Conservation (phyloP, 768 basidiomycete genomes). For the Phylloporus scabripes region DNA sequence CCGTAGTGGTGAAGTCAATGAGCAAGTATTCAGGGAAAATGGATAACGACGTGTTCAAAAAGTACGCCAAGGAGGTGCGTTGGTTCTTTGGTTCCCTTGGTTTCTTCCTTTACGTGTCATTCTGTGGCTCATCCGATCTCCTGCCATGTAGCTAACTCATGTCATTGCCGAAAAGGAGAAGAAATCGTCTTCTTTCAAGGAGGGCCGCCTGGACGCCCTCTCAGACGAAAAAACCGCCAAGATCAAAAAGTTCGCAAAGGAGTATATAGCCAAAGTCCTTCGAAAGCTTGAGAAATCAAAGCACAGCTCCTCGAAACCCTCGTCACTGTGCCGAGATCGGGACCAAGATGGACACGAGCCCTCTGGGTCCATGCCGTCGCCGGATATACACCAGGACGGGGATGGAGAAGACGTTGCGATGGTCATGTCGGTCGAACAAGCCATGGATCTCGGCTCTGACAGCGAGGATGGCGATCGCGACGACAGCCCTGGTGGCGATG, state of each 20-base stretch:
- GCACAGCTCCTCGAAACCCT: conserved; percentile 13
- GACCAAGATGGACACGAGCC: conserved; percentile 2
- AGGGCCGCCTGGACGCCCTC: conserved; percentile 66
- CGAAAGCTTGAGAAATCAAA: conserved; percentile 53
- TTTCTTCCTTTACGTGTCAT: not conserved
- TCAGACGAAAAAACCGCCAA: conserved; percentile 84
- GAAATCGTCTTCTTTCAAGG: conserved; percentile 73
- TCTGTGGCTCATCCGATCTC: conserved; percentile 1
- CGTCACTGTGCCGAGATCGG: conserved; percentile 8
- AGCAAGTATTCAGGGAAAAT: conserved; percentile 77
- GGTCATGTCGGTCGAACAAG: conserved; percentile 40
- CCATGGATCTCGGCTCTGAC: conserved; percentile 40
- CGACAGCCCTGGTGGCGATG: conserved; percentile 8
- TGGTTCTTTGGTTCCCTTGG: not conserved
- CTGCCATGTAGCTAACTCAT: conserved; percentile 61
- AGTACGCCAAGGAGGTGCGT: conserved; percentile 88
- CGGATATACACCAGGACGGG: conserved; percentile 8
- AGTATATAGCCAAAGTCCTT: conserved; percentile 79
- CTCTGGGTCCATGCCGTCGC: conserved; percentile 12
- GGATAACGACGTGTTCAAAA: conserved; percentile 83
- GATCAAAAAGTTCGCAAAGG: conserved; percentile 91
- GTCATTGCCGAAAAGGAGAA: conserved; percentile 94
- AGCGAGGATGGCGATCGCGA: conserved; percentile 27
- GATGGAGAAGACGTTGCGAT: conserved; percentile 26
- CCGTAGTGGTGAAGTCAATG: conserved; percentile 90